Conservation (phyloP, 768 basidiomycete genomes). For the Tylopilus felleus region DNA sequence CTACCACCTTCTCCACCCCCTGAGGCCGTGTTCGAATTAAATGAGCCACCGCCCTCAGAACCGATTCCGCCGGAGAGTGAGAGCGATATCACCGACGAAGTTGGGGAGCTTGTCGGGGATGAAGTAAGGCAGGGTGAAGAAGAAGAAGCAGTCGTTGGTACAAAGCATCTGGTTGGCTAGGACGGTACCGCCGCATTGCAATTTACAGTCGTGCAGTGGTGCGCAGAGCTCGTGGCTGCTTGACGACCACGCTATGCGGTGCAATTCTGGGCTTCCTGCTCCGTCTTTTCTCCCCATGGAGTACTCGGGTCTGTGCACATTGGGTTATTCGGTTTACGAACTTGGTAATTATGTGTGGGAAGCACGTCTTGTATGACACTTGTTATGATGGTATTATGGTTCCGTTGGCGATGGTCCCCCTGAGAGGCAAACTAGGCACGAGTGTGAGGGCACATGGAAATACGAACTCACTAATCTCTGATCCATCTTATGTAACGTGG, state of each 20-base stretch:
- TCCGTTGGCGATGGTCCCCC: not conserved
- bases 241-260: slow-evolving; percentile 5
- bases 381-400: not conserved
- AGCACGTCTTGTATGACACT: not conserved
- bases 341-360: not conserved
- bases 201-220: slow-evolving; percentile 1
- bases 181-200: slow-evolving; percentile 23
- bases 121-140: slow-evolving; percentile 15
- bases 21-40: slow-evolving; percentile 24
- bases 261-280: slow-evolving; percentile 2
- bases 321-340: not conserved
- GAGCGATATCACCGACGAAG: slow-evolving; percentile 36
- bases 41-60: slow-evolving; percentile 31
- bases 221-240: slow-evolving; percentile 2
- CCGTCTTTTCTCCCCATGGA: slow-evolving; percentile 18
- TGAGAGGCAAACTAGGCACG: not conserved
- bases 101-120: slow-evolving; percentile 17
- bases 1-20: not conserved
- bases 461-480: not conserved
- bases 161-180: slow-evolving; percentile 1
- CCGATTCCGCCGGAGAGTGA: slow-evolving; percentile 33
- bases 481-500: not conserved
- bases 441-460: not conserved
- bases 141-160: slow-evolving; percentile 11
- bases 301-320: not conserved